These are phyloP conservation scores for Darksidea phi DNA, from an alignment of 495 filamentous ascomycete genomes.

Conservation along the genomic window DNA sequence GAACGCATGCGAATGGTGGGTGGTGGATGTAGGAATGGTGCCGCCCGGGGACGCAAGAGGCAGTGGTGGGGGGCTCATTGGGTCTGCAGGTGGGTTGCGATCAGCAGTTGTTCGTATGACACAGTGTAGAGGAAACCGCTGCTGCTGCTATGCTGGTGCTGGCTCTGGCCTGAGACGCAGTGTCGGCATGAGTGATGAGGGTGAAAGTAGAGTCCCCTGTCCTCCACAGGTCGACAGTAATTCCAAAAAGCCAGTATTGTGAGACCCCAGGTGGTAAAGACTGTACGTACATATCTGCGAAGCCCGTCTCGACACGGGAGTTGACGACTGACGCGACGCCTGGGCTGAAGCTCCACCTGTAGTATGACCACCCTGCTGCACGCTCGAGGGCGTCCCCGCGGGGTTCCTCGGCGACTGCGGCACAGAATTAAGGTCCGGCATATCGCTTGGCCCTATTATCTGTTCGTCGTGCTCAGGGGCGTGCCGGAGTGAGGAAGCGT, in stretches of 20 bases:
- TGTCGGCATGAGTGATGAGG: no score
- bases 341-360: conserved; percentile 39
- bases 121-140: conserved; percentile 25
- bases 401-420: conserved; percentile 53
- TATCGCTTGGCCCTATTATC: conserved; percentile 44
- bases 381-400: not conserved
- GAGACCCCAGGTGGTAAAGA: not conserved
- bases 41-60: conserved; percentile 41
- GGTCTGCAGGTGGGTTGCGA: conserved; percentile 22
- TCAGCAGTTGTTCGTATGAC: conserved; percentile 39
- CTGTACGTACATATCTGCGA: conserved; percentile 40
- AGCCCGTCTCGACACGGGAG: conserved; percentile 49
- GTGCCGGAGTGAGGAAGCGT: not conserved
- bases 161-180: no score
- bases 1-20: conserved; percentile 20
- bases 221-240: no score
- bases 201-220: no score
- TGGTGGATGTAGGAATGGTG: conserved; percentile 22
- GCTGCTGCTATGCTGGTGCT: no score
- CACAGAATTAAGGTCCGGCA: conserved; percentile 62
- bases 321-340: conserved; percentile 48
- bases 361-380: conserved; percentile 15
- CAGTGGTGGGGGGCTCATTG: conserved; percentile 50
- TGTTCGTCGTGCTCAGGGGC: not conserved
- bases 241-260: no score